These are phyloP conservation scores for Marvania coccoides DNA, from an alignment of 139 green algal species.

Conservation along the genomic window DNA sequence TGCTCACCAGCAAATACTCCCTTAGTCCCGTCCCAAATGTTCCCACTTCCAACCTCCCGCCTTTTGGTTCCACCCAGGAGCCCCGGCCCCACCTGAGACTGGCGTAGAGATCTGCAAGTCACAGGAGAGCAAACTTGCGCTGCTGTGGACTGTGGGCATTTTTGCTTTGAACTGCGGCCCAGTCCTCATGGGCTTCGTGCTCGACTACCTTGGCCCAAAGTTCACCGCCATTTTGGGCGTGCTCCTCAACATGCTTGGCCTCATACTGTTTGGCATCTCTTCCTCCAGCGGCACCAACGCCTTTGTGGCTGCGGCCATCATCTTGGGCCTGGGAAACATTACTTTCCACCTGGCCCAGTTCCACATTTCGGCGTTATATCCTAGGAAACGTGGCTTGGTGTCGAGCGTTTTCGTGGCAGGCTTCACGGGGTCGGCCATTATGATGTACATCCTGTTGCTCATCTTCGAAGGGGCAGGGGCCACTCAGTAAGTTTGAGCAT, in stretches of 20 bases:
- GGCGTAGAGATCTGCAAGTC: conserved; percentile 21
- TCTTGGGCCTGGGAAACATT: conserved; percentile 51
- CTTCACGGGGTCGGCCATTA: conserved; percentile 50
- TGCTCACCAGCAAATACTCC: too few species aligned
- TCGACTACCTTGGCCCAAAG: conserved; percentile 49
- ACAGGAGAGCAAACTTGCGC: conserved; percentile 41
- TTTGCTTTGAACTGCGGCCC: conserved; percentile 57
- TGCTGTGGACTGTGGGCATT: conserved; percentile 51
- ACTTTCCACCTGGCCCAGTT: conserved; percentile 54
- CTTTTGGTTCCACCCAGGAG: not conserved
- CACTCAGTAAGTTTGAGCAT: not conserved
- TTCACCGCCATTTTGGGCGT: conserved; percentile 41
- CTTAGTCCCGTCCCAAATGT: too few species aligned
- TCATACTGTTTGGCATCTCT: conserved; percentile 43
- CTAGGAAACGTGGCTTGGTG: conserved; percentile 34
- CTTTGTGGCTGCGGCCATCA: conserved; percentile 35
- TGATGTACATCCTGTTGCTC: conserved; percentile 47
- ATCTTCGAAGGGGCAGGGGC: conserved; percentile 30
- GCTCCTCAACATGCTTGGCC: conserved; percentile 41
- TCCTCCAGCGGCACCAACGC: conserved; percentile 8
- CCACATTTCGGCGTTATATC: conserved; percentile 45
- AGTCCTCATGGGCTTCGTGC: conserved; percentile 42
- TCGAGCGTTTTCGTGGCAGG: conserved; percentile 44
- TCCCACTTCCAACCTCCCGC: not conserved
- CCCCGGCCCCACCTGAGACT: not conserved